Conservation (phyloP, 768 basidiomycete genomes). For the Rhodotorula taiwanensis region DNA sequence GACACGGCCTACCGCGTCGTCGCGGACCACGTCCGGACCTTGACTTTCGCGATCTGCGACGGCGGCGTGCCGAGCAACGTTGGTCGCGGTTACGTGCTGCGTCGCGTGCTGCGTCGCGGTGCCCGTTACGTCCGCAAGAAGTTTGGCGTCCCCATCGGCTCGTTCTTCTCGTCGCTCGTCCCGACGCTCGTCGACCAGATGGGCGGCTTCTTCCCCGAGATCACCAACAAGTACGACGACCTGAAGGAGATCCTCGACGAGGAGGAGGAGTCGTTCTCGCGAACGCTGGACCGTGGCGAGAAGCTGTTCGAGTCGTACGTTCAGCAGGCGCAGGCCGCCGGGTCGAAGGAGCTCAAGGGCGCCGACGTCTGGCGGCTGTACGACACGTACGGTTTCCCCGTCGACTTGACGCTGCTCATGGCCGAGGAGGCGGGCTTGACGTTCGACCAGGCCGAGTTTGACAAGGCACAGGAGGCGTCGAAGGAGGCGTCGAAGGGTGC, state of each 20-base stretch:
- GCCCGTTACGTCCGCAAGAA: constrained; percentile 95
- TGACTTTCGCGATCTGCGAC: constrained; percentile 92
- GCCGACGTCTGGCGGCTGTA: constrained; percentile 95
- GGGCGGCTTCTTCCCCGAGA: constrained; percentile 85
- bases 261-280: constrained; percentile 93
- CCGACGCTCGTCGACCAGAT: constrained; percentile 84
- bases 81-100: constrained; percentile 92
- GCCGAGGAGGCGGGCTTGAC: constrained; percentile 81
- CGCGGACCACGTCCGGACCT: constrained; percentile 89
- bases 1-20: constrained; percentile 97
- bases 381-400: constrained; percentile 97
- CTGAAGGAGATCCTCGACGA: constrained; percentile 94
- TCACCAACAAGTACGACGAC: constrained; percentile 66
- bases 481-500: constrained; percentile 86
- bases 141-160: constrained; percentile 72
- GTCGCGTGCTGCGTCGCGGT: constrained; percentile 85
- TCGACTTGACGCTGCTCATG: constrained; percentile 92
- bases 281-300: constrained; percentile 95
- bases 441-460: constrained; percentile 82
- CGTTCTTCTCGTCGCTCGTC: constrained; percentile 86
- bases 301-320: constrained; percentile 89
- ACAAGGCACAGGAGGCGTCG: constrained; percentile 74
- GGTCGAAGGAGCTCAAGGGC: constrained; percentile 64
- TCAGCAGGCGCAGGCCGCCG: constrained; percentile 57
- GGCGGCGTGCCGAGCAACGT: constrained; percentile 95